Conservation (phyloP, 768 basidiomycete species). For the Boletus insuetus region DNA sequence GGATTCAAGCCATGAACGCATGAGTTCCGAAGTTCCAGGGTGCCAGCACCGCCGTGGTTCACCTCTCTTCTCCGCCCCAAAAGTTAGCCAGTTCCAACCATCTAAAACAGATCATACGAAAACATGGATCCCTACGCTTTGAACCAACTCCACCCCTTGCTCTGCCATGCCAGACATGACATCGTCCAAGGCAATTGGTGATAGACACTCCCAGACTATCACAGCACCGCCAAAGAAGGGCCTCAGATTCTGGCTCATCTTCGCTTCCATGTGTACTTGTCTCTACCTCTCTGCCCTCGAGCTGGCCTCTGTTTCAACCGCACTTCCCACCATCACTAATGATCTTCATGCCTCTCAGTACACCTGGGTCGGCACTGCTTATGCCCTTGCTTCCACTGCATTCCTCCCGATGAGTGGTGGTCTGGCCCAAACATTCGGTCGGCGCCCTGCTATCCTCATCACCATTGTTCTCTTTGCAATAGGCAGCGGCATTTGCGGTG, state of each 20-base stretch:
- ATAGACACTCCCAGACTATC: background rate
- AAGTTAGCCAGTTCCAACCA: too few relatives aligned
- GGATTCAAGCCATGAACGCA: too few relatives aligned
- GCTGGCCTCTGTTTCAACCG: slow-evolving; percentile 34
- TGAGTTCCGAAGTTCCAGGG: too few relatives aligned
- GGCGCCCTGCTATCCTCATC: slow-evolving; percentile 31
- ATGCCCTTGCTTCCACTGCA: slow-evolving; percentile 39
- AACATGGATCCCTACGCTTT: too few relatives aligned
- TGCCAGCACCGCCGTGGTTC: too few relatives aligned
- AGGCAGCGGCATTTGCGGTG: slow-evolving; percentile 44
- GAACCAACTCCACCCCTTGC: too few relatives aligned
- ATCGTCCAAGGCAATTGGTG: background rate
- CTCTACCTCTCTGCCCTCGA: slow-evolving; percentile 35
- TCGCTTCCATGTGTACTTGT: slow-evolving; percentile 26
- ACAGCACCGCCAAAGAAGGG: background rate
- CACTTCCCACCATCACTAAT: slow-evolving; percentile 41
- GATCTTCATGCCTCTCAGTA: slow-evolving; percentile 38
- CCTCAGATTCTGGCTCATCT: slow-evolving; percentile 31
- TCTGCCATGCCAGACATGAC: too few relatives aligned
- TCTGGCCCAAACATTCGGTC: slow-evolving; percentile 41
- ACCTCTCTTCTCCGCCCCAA: too few relatives aligned
- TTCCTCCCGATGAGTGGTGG: slow-evolving; percentile 40
- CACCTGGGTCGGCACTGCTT: slow-evolving; percentile 46
- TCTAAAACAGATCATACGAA: too few relatives aligned
- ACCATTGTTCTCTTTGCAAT: slow-evolving; percentile 37